phyloP scores from a whole-genome alignment of 2,329 filamentous ascomycete genomes.

The Alternaria longipes region DNA sequence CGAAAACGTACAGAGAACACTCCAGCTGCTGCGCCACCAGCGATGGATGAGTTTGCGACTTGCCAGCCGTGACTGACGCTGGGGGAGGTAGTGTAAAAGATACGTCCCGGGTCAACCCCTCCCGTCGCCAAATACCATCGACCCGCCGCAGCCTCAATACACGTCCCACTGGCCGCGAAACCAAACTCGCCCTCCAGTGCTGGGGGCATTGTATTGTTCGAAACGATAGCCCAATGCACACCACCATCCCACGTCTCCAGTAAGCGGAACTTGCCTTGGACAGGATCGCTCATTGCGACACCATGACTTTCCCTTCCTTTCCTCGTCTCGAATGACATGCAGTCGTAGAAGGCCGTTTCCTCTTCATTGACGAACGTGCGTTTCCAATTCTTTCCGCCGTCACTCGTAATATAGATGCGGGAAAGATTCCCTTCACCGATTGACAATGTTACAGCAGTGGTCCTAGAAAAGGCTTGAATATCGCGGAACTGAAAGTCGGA shows the following conservation, averaged over 20 bases:
- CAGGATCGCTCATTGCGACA: slow-evolving; percentile 42
- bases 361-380: slow-evolving; percentile 38
- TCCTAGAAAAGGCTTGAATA: slow-evolving; percentile 36
- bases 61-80: slow-evolving; percentile 29
- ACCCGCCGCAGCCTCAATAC: slow-evolving; percentile 37
- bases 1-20: slow-evolving; percentile 42
- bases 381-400: slow-evolving; percentile 36
- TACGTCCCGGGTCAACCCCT: slow-evolving; percentile 36
- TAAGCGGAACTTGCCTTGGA: slow-evolving; percentile 39
- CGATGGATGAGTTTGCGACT: slow-evolving; percentile 30
- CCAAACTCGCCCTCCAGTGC: slow-evolving; percentile 36
- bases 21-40: slow-evolving; percentile 39
- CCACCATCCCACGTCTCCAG: slow-evolving; percentile 41
- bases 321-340: slow-evolving; percentile 39
- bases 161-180: slow-evolving; percentile 41
- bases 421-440: slow-evolving; percentile 40
- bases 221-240: slow-evolving; percentile 30
- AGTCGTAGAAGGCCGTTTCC: slow-evolving; percentile 39
- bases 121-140: slow-evolving; percentile 42
- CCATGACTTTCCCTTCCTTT: slow-evolving; percentile 22
- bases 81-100: slow-evolving; percentile 25
- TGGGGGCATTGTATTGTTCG: slow-evolving; percentile 22
- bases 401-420: slow-evolving; percentile 33
- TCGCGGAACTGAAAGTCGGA: slow-evolving; percentile 39
- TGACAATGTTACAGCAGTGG: slow-evolving; percentile 31